Percentiles rank a stretch among this genome's conserved stretches.
Evolutionary conservation across 345 rosid genomes (phyloP).

Genomic region (Iberis pinnata): DNA sequence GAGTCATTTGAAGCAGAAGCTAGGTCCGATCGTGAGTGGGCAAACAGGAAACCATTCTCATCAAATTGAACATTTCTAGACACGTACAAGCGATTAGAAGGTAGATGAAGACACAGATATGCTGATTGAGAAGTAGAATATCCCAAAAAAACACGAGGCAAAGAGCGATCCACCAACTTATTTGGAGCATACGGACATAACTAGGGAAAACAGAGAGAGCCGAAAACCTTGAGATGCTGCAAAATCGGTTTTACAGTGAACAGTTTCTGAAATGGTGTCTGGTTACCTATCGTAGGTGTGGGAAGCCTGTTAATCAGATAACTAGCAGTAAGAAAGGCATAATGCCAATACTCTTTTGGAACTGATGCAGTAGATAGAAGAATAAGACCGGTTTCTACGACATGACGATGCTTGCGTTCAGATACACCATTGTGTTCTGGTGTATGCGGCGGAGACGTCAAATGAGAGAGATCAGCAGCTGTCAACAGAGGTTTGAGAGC

Average conservation of each 20-base stretch:
- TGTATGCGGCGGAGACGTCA: neutral
- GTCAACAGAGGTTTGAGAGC: neutral
- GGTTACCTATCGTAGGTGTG: neutral
- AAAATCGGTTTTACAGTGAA: too few relatives aligned
- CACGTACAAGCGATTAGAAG: neutral
- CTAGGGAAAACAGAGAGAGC: slow-evolving; percentile 4
- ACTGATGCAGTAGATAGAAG: neutral
- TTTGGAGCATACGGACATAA: neutral
- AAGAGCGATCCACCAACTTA: neutral
- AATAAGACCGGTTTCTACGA: neutral
- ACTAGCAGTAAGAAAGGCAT: neutral
- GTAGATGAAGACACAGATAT: neutral
- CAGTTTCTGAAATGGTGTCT: too few relatives aligned
- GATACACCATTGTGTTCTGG: neutral
- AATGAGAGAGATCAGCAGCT: neutral
- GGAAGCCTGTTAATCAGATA: neutral
- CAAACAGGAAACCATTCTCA: too few relatives aligned
- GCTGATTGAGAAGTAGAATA: neutral
- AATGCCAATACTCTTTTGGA: neutral
- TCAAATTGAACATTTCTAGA: neutral
- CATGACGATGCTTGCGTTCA: neutral
- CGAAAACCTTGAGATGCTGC: neutral
- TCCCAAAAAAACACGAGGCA: neutral
- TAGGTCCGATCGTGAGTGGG: too few relatives aligned
- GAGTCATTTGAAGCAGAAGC: too few relatives aligned